Conservation (phyloP, 164 flowering plant species). For the Cinnamomum chago region DNA sequence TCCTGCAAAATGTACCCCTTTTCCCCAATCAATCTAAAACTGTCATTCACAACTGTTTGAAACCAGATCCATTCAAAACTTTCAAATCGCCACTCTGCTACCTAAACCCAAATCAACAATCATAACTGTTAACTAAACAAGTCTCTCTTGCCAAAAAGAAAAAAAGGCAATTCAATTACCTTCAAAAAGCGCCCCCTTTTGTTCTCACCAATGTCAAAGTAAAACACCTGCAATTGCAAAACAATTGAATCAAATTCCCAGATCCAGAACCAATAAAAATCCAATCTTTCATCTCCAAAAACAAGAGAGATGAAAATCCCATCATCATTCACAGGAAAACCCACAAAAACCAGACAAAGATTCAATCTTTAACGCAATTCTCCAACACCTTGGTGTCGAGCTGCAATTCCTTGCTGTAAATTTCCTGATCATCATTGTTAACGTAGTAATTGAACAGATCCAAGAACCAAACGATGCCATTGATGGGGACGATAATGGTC, state of each 20-base stretch:
- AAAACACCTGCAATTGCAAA: constrained; percentile 58
- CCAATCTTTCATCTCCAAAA: not conserved
- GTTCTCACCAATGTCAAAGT: constrained; percentile 95
- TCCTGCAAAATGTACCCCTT: not conserved
- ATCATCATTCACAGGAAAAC: too few relatives aligned
- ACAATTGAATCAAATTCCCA: not conserved
- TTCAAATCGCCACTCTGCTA: not conserved
- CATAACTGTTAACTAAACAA: not conserved
- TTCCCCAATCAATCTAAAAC: not conserved
- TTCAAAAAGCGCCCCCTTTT: constrained; percentile 92
- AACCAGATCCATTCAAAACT: not conserved
- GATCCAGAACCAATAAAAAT: not conserved
- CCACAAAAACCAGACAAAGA: not conserved
- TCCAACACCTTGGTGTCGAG: constrained; percentile 68
- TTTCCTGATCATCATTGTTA: constrained; percentile 65
- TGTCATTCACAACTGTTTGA: not conserved
- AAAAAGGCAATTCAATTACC: constrained; percentile 30
- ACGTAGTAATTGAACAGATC: constrained; percentile 97
- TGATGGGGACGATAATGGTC: constrained; percentile 86
- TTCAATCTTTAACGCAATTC: not conserved
- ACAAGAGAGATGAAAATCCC: not conserved
- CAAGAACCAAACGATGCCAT: constrained; percentile 87
- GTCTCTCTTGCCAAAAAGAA: not conserved
- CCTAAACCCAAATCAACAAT: not conserved
- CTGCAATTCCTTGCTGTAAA: constrained; percentile 93